Base-by-base conservation (phyloP, 2,329 filamentous ascomycete species). In the Exophiala phaeomuriformis region DNA sequence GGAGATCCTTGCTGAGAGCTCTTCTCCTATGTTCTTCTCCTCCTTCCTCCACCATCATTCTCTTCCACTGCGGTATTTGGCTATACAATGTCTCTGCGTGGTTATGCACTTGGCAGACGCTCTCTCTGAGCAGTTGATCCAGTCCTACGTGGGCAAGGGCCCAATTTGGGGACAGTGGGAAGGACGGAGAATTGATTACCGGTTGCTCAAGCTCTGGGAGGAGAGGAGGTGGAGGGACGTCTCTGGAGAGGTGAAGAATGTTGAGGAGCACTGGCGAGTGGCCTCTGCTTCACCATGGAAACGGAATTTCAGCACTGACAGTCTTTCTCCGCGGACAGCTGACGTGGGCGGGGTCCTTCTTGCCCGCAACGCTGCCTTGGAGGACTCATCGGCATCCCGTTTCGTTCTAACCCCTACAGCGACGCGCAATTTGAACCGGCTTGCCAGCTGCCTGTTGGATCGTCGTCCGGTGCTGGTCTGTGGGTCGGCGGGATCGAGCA, bases 401-500 rank as follows among this genome's bases (percentile, higher is more conserved):
- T 78, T 88, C 30, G 79, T 93, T 19, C 74, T 80, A 55, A 95
- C 90, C 0, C 66, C 77, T 0, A 95, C 89, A 0, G 88, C 90
- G 0, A 71, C 78, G 32, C 68, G 68, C 6, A 98, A 97, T 61
- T 73, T 95, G 36, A 79, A 81, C 63, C 75, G 69, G 7, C 77
- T 97, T 52, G 86, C 87, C 1, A 70, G 71, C 30, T 78, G 84
- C 44, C 73, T 98, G 31, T 83, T 86, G 42, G 75, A 76, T 3
- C 68, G 80, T 1, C 82, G 83, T 0, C 89, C 94, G 0, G 77
- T 96, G 35, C 75, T 98, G 19, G 76, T 98, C 3, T 82, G 89
- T 58, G 93, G 93, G 1, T 75, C 88, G 9, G 81, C 91, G 5
- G 91, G 94, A 19, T 86, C 86, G 32, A 93, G 93, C 47, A 99